Conservation (phyloP, 208 protist genomes). For the Leishmania braziliensis region DNA sequence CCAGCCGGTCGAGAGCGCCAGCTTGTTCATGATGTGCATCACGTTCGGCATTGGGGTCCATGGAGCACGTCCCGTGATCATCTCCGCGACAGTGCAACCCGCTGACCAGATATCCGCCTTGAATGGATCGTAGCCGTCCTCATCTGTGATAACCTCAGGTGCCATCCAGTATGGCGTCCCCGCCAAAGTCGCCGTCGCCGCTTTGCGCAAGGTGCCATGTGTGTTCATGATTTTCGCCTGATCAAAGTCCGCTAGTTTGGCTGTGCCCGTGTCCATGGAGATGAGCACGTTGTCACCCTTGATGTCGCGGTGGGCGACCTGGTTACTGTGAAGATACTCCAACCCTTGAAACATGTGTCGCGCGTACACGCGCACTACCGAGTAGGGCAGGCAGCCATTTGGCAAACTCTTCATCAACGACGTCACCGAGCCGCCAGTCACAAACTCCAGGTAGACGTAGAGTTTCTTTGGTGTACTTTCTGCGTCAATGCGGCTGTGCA, state of each 20-base stretch:
- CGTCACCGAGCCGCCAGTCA: conserved; percentile 90
- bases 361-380: conserved; percentile 82
- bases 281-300: conserved; percentile 94
- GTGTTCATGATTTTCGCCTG: conserved; percentile 95
- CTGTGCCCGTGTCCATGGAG: conserved; percentile 92
- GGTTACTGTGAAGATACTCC: conserved; percentile 86
- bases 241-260: conserved; percentile 98
- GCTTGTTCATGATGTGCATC: conserved; percentile 94
- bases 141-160: conserved; percentile 91
- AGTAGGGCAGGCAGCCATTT: conserved; percentile 69
- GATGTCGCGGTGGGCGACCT: conserved; percentile 91
- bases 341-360: conserved; percentile 90
- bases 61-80: conserved; percentile 86
- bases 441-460: conserved; percentile 93
- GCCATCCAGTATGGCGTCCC: conserved; percentile 94
- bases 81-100: conserved; percentile 91
- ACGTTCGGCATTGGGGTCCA: conserved; percentile 86
- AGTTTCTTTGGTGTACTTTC: conserved; percentile 84
- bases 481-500: conserved; percentile 82
- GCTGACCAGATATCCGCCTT: conserved; percentile 93
- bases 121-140: conserved; percentile 90
- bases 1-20: conserved; percentile 88
- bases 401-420: conserved; percentile 90
- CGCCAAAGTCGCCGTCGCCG: conserved; percentile 85
- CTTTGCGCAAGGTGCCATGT: conserved; percentile 79